Conservation (phyloP, 176 grass and related monocot genomes). For the Triticum urartu region DNA sequence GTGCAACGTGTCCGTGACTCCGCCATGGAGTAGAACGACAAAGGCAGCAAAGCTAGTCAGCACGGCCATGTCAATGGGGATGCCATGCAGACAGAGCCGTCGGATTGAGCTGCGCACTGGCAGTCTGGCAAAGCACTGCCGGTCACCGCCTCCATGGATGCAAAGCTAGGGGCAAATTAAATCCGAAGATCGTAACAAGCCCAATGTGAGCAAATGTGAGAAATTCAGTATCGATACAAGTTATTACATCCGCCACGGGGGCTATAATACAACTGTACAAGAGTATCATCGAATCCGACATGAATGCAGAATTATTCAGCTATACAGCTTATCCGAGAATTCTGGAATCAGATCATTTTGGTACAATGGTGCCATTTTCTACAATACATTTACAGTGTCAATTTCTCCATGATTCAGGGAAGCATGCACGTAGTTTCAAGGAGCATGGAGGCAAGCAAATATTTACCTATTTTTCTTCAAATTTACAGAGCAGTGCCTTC, state of each 20-base stretch:
- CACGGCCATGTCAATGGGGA: no score
- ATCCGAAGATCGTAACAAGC: not conserved
- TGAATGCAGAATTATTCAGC: slow-evolving; percentile 22
- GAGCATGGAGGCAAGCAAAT: slow-evolving; percentile 36
- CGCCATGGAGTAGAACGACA: no score
- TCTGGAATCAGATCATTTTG: slow-evolving; percentile 35
- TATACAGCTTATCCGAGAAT: slow-evolving; percentile 15
- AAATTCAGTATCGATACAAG: slow-evolving; percentile 28
- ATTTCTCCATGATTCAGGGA: slow-evolving; percentile 21
- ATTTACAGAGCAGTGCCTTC: slow-evolving; percentile 18
- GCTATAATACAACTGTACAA: slow-evolving; percentile 36
- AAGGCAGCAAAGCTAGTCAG: no score
- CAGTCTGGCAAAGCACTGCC: no score
- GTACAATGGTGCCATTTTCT: slow-evolving; percentile 13
- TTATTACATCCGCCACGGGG: slow-evolving; percentile 15
- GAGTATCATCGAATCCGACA: slow-evolving; percentile 24
- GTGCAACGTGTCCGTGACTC: no score
- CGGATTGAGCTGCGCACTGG: no score
- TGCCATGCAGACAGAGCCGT: no score
- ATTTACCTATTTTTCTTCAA: slow-evolving; percentile 30
- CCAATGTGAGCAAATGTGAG: not conserved
- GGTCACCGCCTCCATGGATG: no score
- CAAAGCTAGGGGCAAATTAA: not conserved
- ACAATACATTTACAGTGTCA: slow-evolving; percentile 47
- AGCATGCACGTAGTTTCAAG: slow-evolving; percentile 10